phyloP scores from a whole-genome alignment of 345 rosid species.

The Mangifera indica region DNA sequence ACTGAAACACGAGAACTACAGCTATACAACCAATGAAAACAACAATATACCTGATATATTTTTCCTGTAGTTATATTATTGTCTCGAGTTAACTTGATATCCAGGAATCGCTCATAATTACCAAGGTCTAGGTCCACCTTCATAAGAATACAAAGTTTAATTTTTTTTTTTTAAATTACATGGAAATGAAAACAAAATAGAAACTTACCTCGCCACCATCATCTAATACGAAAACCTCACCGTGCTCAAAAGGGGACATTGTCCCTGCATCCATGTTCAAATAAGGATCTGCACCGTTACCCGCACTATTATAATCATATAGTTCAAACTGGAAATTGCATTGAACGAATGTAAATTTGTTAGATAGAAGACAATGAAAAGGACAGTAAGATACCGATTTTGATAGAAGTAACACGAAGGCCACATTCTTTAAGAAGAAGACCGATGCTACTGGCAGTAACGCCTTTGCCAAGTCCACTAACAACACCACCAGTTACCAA shows the following conservation, averaged over 20 bases:
- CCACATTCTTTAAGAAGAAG: constrained; percentile 77
- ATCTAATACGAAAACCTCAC: constrained; percentile 79
- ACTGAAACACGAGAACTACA: not conserved
- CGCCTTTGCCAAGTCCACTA: constrained; percentile 83
- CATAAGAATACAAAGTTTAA: constrained; percentile 18
- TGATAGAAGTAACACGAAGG: constrained; percentile 75
- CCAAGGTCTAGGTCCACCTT: constrained; percentile 91
- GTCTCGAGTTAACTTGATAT: constrained; percentile 68
- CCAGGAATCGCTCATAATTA: constrained; percentile 76
- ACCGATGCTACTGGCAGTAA: constrained; percentile 86
- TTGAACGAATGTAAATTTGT: not conserved
- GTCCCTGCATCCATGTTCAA: constrained; percentile 85
- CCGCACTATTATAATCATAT: not conserved
- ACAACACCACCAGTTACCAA: constrained; percentile 83
- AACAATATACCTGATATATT: constrained; percentile 63
- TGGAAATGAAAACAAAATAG: too few species aligned
- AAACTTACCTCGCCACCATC: constrained; percentile 78
- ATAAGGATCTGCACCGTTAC: constrained; percentile 60
- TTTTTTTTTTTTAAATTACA: too few species aligned
- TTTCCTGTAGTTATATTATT: constrained; percentile 80
- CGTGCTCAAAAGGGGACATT: constrained; percentile 92
- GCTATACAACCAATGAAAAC: not conserved
- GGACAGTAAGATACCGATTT: constrained; percentile 47
- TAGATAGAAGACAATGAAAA: too few species aligned
- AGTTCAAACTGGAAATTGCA: not conserved